Evolutionary conservation across 1,139 yeast species (phyloP).

Genomic region (Geotrichum carabidarum): DNA sequence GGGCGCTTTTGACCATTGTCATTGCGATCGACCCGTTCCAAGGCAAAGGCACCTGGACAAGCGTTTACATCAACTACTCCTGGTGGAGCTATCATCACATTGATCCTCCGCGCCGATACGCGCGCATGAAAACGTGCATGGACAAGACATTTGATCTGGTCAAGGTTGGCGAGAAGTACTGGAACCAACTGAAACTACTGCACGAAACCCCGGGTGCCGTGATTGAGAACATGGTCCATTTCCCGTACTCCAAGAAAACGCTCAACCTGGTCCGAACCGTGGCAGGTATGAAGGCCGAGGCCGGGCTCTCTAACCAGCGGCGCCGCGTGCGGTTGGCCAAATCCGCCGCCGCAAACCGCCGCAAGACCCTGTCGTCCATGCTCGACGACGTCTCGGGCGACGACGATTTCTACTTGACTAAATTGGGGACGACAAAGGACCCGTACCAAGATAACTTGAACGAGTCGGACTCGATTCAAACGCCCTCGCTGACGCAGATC

Average conservation of each 20-base stretch:
- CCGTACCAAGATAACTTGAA: neutral
- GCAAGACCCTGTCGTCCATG: neutral
- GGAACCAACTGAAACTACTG: neutral
- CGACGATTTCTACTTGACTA: neutral
- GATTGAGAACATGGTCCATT: neutral
- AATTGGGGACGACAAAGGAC: no score
- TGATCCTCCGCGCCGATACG: conserved; percentile 4
- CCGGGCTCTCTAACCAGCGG: neutral
- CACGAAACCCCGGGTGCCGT: neutral
- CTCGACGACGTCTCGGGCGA: neutral
- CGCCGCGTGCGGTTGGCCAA: neutral
- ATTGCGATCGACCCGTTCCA: neutral
- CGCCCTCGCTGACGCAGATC: neutral
- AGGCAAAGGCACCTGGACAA: neutral
- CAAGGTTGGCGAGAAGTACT: neutral
- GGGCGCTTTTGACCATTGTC: conserved; percentile 3
- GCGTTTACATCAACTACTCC: conserved; percentile 4
- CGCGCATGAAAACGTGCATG: neutral
- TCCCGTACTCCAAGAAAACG: conserved; percentile 2
- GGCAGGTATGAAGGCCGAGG: conserved; percentile 2
- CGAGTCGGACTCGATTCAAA: neutral
- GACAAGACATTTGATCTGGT: conserved; percentile 3
- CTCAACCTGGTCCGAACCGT: conserved; percentile 1
- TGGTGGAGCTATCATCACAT: conserved; percentile 10
- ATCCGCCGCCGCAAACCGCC: neutral